phyloP scores from a whole-genome alignment of 306 rosid genomes.

The Geum urbanum region DNA sequence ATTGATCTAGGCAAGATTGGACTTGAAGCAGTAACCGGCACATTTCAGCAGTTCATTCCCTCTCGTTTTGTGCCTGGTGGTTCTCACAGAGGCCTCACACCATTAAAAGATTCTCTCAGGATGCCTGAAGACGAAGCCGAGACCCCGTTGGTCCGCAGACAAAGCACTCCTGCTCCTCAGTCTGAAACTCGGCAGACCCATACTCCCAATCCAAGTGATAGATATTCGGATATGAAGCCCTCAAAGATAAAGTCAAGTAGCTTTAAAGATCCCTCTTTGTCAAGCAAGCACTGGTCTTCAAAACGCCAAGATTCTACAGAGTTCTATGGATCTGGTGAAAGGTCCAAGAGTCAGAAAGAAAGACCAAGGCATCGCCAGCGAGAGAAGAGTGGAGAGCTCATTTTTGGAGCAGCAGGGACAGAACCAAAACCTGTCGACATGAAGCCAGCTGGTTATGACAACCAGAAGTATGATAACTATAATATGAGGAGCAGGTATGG shows the following conservation, averaged over 20 bases:
- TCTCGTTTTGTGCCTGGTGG: slow-evolving; percentile 40
- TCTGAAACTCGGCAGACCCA: slow-evolving; percentile 53
- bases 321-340: slow-evolving; percentile 73
- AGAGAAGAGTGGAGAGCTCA: slow-evolving; percentile 72
- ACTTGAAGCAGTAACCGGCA: slow-evolving; percentile 43
- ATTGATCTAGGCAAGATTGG: slow-evolving; percentile 70
- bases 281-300: slow-evolving; percentile 73
- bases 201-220: slow-evolving; percentile 46
- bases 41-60: slow-evolving; percentile 50
- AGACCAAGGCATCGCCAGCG: slow-evolving; percentile 78
- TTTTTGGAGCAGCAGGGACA: slow-evolving; percentile 40
- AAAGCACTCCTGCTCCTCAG: slow-evolving; percentile 41
- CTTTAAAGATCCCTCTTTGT: slow-evolving; percentile 70
- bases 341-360: slow-evolving; percentile 83
- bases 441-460: slow-evolving; percentile 46
- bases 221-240: slow-evolving; percentile 64
- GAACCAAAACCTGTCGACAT: slow-evolving; percentile 52
- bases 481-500: slow-evolving; percentile 64
- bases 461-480: slow-evolving; percentile 61
- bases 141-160: slow-evolving; percentile 44
- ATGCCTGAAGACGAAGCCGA: slow-evolving; percentile 70
- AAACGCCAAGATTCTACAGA: slow-evolving; percentile 69
- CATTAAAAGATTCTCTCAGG: slow-evolving; percentile 63
- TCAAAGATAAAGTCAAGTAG: slow-evolving; percentile 72
- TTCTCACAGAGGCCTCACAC: slow-evolving; percentile 51